Percentiles rank a stretch among this genome's conserved stretches.
These are phyloP conservation scores for Fusarium camptoceras DNA, from an alignment of 2,329 filamentous ascomycete genomes.

Conservation along the genomic window DNA sequence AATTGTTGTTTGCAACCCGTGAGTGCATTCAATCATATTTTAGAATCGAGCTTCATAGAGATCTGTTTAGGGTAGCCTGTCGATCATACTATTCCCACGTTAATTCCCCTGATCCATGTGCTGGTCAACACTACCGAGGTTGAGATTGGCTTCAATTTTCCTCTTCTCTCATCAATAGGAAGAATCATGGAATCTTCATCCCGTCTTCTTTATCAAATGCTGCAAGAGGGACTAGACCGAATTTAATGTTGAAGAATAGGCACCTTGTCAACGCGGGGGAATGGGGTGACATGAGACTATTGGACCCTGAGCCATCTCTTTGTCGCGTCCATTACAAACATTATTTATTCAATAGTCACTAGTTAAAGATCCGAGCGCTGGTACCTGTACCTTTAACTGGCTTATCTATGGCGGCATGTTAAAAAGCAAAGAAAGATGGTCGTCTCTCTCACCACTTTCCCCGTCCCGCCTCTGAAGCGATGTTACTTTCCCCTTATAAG, in stretches of 20 bases:
- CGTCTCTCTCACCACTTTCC: neutral
- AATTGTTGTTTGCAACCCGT: neutral
- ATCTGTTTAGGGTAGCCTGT: neutral
- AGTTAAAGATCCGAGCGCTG: neutral
- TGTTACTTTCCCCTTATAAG: slow-evolving; percentile 24
- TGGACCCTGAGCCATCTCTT: slow-evolving; percentile 31
- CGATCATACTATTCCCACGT: neutral
- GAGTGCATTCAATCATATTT: neutral
- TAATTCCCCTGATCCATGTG: neutral
- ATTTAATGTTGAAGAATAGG: neutral
- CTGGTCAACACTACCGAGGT: neutral
- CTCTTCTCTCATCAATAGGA: neutral
- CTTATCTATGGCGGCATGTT: slow-evolving; percentile 1
- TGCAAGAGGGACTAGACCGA: neutral
- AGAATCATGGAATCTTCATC: neutral
- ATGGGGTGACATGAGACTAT: slow-evolving; percentile 6
- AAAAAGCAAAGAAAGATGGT: slow-evolving; percentile 26
- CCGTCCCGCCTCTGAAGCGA: slow-evolving; percentile 7
- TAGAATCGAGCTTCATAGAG: neutral
- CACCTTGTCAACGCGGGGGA: slow-evolving; percentile 22
- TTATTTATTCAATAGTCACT: neutral
- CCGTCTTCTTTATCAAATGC: neutral
- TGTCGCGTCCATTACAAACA: slow-evolving; percentile 40
- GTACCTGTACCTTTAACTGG: slow-evolving; percentile 16
- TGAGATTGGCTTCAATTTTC: neutral